These are phyloP conservation scores for Penicillium waksmanii DNA, from an alignment of 495 filamentous ascomycete species.

Conservation along the genomic window DNA sequence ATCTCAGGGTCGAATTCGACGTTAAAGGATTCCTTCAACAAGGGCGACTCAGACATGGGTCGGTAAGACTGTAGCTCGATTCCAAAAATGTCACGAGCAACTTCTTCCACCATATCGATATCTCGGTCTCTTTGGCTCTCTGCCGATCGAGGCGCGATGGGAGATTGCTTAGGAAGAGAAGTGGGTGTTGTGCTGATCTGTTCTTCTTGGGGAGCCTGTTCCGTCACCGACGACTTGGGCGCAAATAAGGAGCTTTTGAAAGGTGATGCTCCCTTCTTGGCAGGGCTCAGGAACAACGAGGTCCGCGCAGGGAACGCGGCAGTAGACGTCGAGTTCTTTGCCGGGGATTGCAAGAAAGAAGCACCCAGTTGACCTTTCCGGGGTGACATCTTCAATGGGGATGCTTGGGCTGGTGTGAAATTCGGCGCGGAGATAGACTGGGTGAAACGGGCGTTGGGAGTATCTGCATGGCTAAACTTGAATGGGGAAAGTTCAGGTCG, in stretches of 20 bases:
- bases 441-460: constrained; percentile 36
- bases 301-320: constrained; percentile 36
- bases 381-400: constrained; percentile 50
- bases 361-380: constrained; percentile 45
- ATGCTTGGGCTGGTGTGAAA: constrained; percentile 32
- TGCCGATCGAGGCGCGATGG: not conserved
- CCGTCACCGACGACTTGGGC: constrained; percentile 13
- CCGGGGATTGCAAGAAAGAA: constrained; percentile 35
- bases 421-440: constrained; percentile 29
- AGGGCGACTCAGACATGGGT: constrained; percentile 13
- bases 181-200: not conserved
- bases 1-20: not conserved
- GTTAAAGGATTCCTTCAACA: not conserved
- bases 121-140: constrained; percentile 17
- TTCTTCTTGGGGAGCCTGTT: not conserved
- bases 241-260: constrained; percentile 39
- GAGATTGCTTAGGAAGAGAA: not conserved
- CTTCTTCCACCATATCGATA: constrained; percentile 31
- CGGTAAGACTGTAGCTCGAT: constrained; percentile 25
- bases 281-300: constrained; percentile 49
- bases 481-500: constrained; percentile 54
- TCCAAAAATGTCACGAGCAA: constrained; percentile 33
- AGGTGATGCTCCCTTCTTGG: constrained; percentile 44
- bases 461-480: constrained; percentile 46
- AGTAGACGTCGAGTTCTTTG: constrained; percentile 32